A percentile compares a stretch with the other conserved stretches of the same genome.
phyloP scores from a whole-genome alignment of 2,329 filamentous ascomycete species.

The Aulographum hederae region DNA sequence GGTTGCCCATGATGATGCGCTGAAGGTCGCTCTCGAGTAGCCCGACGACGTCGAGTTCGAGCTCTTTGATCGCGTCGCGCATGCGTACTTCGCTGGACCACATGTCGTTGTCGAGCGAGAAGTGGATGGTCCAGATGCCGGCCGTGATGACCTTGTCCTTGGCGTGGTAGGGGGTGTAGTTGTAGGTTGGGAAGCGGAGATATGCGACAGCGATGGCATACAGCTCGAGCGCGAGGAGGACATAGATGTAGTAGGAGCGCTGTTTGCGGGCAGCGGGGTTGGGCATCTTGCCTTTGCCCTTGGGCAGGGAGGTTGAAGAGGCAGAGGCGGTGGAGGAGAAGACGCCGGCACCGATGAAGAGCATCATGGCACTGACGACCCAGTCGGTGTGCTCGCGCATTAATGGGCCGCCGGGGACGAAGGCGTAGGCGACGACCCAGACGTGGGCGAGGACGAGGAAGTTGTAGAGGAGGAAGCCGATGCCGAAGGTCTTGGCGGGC shows the following conservation, averaged over 20 bases:
- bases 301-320: conserved; percentile 19
- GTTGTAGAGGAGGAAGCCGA: conserved; percentile 85
- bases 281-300: conserved; percentile 21
- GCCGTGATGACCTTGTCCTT: conserved; percentile 79
- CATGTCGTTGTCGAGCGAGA: conserved; percentile 96
- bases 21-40: conserved; percentile 84
- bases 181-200: conserved; percentile 77
- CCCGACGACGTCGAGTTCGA: conserved; percentile 97
- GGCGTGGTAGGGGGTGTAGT: conserved; percentile 78
- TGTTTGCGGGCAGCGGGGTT: conserved; percentile 31
- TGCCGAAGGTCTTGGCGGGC: conserved; percentile 65
- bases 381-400: conserved; percentile 91
- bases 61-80: conserved; percentile 73
- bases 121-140: conserved; percentile 98
- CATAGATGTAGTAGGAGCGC: conserved; percentile 50
- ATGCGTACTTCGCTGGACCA: conserved; percentile 93
- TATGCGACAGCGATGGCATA: conserved; percentile 68
- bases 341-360: conserved; percentile 67
- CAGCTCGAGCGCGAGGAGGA: conserved; percentile 60
- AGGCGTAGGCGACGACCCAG: conserved; percentile 96
- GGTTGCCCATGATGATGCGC: conserved; percentile 98
- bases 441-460: conserved; percentile 92
- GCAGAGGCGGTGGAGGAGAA: conserved; percentile 45
- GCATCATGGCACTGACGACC: conserved; percentile 78
- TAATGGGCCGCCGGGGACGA: conserved; percentile 83